Evolutionary conservation across 73 alveolate genomes (phyloP), one percentile per base, ranked within the genome.

Genomic region (Paramecium sexaurelia): DNA sequence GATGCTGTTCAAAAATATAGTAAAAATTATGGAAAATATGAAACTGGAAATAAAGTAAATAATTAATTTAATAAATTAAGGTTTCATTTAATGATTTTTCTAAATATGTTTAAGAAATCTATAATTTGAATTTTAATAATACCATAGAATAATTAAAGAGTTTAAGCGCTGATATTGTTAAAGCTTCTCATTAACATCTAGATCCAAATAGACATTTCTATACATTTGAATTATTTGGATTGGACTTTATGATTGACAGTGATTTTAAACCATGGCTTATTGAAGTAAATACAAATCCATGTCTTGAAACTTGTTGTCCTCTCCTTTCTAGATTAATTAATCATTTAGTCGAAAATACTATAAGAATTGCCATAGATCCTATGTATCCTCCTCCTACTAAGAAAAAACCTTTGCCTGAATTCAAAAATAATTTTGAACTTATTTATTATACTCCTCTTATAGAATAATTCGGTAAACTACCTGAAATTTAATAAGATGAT

Each of bases 221-320:
- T 40, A 41, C 90, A 13, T 78, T 78, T 33, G 90, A 78, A 45
- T 43, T 78, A 78, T 97, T 96, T 92, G 99, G 99, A 41, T 96
- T 95, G 61, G 99, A 98, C 87, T 97, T 95, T 69, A 96, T 98
- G 99, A 87, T 98, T 33, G 99, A 97, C 92, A 97, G 95, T 22
- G 93, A 97, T 45, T 96, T 97, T 29, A 95, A 95, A 85, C 97
- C 96, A 0, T 95, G 96, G 93, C 93, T 98, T 43, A 97, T 98
- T 11, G 99, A 98, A 90, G 98, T 96, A 4, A 98, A 98, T 92
- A 96, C 99, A 29, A 97, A 98, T 75, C 99, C 99, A 47, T 97
- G 99, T 75, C 87, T 98, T 43, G 99, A 97, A 93, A 88, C 96
- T 20, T 87, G 98, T 55, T 96, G 99, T n/a, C 99, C 99, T 32